These are phyloP conservation scores for Ceratocystis ficicola DNA, from an alignment of 2,329 filamentous ascomycete genomes.

Conservation along the genomic window DNA sequence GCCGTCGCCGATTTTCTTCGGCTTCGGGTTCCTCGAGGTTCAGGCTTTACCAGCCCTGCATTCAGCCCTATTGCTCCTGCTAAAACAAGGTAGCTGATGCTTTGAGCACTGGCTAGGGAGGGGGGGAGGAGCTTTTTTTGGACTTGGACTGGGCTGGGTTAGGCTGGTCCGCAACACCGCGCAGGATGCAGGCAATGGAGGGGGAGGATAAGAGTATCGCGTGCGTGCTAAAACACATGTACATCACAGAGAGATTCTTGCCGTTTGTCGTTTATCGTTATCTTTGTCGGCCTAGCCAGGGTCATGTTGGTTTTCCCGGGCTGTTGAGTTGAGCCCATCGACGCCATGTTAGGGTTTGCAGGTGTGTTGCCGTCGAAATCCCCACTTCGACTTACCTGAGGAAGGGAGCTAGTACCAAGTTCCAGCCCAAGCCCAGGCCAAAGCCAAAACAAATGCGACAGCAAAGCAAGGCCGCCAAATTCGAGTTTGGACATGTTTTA, in stretches of 20 bases:
- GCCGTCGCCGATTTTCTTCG: too few relatives aligned
- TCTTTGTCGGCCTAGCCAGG: too few relatives aligned
- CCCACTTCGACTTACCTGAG: not conserved
- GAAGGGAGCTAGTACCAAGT: not conserved
- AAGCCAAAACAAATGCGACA: not conserved
- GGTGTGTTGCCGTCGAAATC: not conserved
- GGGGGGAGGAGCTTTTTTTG: not conserved
- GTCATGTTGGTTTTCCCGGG: too few relatives aligned
- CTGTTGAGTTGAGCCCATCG: too few relatives aligned
- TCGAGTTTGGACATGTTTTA: too few relatives aligned
- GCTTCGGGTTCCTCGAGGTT: not conserved
- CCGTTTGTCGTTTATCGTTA: too few relatives aligned
- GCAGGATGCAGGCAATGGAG: too few relatives aligned
- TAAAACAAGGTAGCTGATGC: not conserved
- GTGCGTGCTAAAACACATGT: too few relatives aligned
- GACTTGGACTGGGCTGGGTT: not conserved
- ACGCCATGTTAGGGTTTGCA: too few relatives aligned
- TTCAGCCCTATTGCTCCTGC: conserved; percentile 2
- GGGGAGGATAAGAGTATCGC: too few relatives aligned
- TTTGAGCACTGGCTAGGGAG: not conserved
- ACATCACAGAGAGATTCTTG: too few relatives aligned
- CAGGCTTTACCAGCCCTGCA: not conserved
- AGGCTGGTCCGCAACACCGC: too few relatives aligned
- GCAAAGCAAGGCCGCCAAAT: not conserved
- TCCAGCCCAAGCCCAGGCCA: not conserved